phyloP scores from a whole-genome alignment of 139 green algal species.

The Closterium sp. region DNA sequence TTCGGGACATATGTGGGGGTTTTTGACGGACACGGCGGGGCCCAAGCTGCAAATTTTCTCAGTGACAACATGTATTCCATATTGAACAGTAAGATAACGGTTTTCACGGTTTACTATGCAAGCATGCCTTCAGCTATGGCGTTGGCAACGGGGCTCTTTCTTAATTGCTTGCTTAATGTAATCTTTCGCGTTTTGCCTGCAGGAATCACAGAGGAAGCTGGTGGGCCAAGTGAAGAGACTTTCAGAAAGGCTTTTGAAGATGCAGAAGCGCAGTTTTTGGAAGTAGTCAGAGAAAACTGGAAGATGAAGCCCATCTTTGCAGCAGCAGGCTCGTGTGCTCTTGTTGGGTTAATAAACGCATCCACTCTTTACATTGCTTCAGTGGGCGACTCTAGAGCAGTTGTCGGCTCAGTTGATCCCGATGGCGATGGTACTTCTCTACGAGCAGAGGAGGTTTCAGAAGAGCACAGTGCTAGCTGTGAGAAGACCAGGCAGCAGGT shows the following conservation, averaged over 20 bases:
- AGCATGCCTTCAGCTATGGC: neutral
- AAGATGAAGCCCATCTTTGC: slow-evolving; percentile 2
- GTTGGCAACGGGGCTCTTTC: neutral
- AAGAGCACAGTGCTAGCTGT: slow-evolving; percentile 22
- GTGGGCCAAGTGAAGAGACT: neutral
- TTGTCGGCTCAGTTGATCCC: slow-evolving; percentile 7
- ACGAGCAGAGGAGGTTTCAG: slow-evolving; percentile 16
- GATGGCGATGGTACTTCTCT: neutral
- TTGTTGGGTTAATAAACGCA: slow-evolving; percentile 12
- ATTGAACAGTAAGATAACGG: neutral
- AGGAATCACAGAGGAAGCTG: neutral
- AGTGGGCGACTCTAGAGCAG: slow-evolving; percentile 25
- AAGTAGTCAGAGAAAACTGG: slow-evolving; percentile 21
- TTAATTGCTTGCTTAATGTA: neutral
- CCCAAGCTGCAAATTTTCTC: slow-evolving; percentile 18
- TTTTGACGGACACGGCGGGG: slow-evolving; percentile 23
- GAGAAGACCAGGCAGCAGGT: slow-evolving; percentile 11
- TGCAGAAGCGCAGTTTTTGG: slow-evolving; percentile 10
- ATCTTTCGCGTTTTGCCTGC: neutral
- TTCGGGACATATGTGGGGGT: slow-evolving; percentile 8
- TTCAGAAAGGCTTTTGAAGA: slow-evolving; percentile 14
- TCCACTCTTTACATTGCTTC: slow-evolving; percentile 21
- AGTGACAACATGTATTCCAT: slow-evolving; percentile 22
- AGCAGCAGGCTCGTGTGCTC: slow-evolving; percentile 6
- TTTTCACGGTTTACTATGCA: neutral